Evolutionary conservation across 129 eudicot species (phyloP), one percentile per base, ranked within the genome.

Genomic region (Pittosporum tobira): DNA sequence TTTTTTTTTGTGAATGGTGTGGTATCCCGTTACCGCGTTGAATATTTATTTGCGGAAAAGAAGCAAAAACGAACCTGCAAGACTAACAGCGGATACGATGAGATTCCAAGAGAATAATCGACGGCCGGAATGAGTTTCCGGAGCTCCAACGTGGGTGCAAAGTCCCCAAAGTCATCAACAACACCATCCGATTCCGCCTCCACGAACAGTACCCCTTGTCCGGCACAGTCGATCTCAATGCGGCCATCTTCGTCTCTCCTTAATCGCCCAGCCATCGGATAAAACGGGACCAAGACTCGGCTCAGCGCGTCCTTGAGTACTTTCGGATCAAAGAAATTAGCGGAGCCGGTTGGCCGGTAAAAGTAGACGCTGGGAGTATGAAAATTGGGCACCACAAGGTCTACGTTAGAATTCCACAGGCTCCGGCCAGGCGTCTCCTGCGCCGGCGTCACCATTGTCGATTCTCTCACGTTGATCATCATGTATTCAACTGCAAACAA

Each of bases 211-310:
- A 80, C 95, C 0, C 95, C 95, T 58, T 83, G 80, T 18, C 76
- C 91, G 53, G 79, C 75, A 59, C 95, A 87, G 64, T 87, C 83
- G 59, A 87, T 80, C 75, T 82, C 88, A 0, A 82, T 73, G 19
- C 95, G 78, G 0, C 88, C 95, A 59, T 83, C 86, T 28, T 87
- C 88, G 30, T 83, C 87, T 48, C 84, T 51, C 65, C 63, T 76
- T 31, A 87, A 64, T 71, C 95, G 70, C 2, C 95, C 95, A 20
- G 79, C 95, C 93, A 83, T 74, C 8, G 95, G 95, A 42, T 87
- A 87, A 46, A 82, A 87, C 54, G 83, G 83, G 40, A 87, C 93
- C 61, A 87, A 68, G 9, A 67, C 80, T 29, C 67, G 69, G 47
- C 87, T 74, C 61, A 87, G 49, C 16, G 93, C 84, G n/a, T 68